Conservation (phyloP, 2,329 filamentous ascomycete genomes). For the Diaporthe nobilis region DNA sequence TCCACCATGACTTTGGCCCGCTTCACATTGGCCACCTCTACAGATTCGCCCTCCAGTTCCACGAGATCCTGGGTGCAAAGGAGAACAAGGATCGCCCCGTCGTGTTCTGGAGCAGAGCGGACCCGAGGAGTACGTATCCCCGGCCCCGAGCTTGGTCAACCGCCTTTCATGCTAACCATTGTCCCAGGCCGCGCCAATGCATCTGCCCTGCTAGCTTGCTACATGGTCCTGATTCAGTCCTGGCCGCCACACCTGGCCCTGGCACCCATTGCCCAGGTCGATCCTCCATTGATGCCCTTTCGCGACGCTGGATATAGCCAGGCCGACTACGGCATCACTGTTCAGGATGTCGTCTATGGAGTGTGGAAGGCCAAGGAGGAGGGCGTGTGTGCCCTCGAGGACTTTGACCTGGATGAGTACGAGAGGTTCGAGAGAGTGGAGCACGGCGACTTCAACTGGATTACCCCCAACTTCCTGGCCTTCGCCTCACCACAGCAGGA, state of each 20-base stretch:
- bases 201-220: slow-evolving; percentile 94
- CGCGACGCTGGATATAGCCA: slow-evolving; percentile 98
- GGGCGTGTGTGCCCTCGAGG: slow-evolving; percentile 88
- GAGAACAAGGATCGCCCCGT: slow-evolving; percentile 91
- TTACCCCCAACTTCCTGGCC: slow-evolving; percentile 93
- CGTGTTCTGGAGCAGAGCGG: slow-evolving; percentile 95
- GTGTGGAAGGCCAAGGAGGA: slow-evolving; percentile 99
- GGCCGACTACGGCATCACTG: slow-evolving; percentile 94
- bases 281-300: slow-evolving; percentile 98
- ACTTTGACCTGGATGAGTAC: slow-evolving; percentile 97
- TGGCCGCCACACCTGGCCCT: slow-evolving; percentile 97
- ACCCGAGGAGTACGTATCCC: slow-evolving; percentile 82
- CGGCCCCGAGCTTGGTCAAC: neutral
- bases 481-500: slow-evolving; percentile 94
- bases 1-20: slow-evolving; percentile 98
- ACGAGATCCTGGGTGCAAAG: slow-evolving; percentile 92
- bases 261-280: slow-evolving; percentile 94
- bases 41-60: slow-evolving; percentile 94
- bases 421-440: slow-evolving; percentile 96
- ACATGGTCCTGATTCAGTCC: slow-evolving; percentile 98
- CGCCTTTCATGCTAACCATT: slow-evolving; percentile 46
- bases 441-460: slow-evolving; percentile 99
- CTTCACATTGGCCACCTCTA: slow-evolving; percentile 98
- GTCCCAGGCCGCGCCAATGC: slow-evolving; percentile 88
- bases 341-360: slow-evolving; percentile 98